A percentile compares a stretch with the other conserved stretches of the same genome.
phyloP scores from a whole-genome alignment of 768 basidiomycete genomes.

The Gloeophyllum trabeum region DNA sequence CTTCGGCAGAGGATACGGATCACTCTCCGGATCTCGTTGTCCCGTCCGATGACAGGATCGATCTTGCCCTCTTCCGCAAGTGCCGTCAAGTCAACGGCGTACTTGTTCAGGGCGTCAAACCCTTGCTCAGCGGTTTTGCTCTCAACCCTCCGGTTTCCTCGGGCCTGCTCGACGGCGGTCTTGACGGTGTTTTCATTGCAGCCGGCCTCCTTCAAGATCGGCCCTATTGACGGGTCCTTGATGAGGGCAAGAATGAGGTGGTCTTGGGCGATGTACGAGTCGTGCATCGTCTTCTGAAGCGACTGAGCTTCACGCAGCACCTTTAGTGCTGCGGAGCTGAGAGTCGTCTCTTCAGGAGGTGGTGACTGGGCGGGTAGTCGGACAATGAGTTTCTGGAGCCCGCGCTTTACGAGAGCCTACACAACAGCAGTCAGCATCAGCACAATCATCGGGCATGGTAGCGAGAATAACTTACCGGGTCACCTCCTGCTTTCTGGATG shows the following conservation, averaged over 20 bases:
- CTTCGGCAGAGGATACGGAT: slow-evolving; percentile 77
- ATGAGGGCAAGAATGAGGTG: slow-evolving; percentile 81
- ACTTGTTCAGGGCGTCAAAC: slow-evolving; percentile 88
- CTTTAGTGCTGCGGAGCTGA: slow-evolving; percentile 44
- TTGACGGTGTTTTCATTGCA: slow-evolving; percentile 65
- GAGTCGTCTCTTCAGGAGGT: slow-evolving; percentile 67
- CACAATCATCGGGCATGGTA: not conserved
- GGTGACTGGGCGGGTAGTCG: slow-evolving; percentile 78
- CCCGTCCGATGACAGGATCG: slow-evolving; percentile 91
- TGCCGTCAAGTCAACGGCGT: slow-evolving; percentile 77
- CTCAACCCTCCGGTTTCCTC: slow-evolving; percentile 81
- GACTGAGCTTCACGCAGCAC: slow-evolving; percentile 68
- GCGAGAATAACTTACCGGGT: slow-evolving; percentile 48
- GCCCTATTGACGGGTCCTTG: slow-evolving; percentile 56
- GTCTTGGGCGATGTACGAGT: slow-evolving; percentile 89
- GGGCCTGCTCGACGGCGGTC: slow-evolving; percentile 66
- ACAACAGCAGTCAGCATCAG: not conserved
- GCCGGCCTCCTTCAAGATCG: slow-evolving; percentile 64
- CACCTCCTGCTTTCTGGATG: slow-evolving; percentile 76
- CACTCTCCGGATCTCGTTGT: slow-evolving; percentile 82
- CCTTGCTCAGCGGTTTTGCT: slow-evolving; percentile 82
- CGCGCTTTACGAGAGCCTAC: slow-evolving; percentile 53
- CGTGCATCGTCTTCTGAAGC: slow-evolving; percentile 76
- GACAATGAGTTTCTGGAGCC: slow-evolving; percentile 66
- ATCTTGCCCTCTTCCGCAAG: slow-evolving; percentile 88